phyloP scores from a whole-genome alignment of 441 rosid genomes.

The Viola pubescens region DNA sequence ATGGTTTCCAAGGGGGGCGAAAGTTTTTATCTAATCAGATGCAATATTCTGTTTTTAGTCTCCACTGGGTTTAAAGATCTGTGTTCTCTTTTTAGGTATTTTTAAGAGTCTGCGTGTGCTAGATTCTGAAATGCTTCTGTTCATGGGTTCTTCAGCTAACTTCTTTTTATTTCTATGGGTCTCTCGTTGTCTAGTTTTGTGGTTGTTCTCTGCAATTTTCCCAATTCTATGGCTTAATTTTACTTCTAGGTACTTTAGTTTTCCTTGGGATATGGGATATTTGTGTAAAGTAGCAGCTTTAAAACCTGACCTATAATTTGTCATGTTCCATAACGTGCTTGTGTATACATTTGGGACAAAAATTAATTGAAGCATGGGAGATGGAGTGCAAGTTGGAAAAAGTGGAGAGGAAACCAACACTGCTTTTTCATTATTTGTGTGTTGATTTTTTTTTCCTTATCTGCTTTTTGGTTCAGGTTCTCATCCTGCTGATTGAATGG shows the following conservation, averaged over 20 bases:
- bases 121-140: too few species aligned
- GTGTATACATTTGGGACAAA: background rate
- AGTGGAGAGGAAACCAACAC: constrained; percentile 14
- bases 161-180: constrained; percentile 7
- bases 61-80: too few species aligned
- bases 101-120: too few species aligned
- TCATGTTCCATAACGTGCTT: constrained; percentile 5
- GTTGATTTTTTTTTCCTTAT: constrained; percentile 15
- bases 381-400: constrained; percentile 22
- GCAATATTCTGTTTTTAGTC: too few species aligned
- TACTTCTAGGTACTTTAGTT: constrained; percentile 10
- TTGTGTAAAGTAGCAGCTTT: constrained; percentile 12
- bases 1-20: too few species aligned
- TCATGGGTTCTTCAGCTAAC: too few species aligned
- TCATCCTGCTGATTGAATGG: constrained; percentile 32
- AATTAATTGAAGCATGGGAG: constrained; percentile 18
- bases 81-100: too few species aligned
- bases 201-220: constrained; percentile 5
- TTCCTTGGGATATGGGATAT: constrained; percentile 7
- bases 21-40: too few species aligned
- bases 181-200: constrained; percentile 2
- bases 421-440: constrained; percentile 9
- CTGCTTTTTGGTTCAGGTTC: constrained; percentile 31
- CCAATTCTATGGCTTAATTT: constrained; percentile 13
- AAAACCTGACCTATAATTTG: constrained; percentile 19